Evolutionary conservation across 345 rosid genomes (phyloP), one percentile per base, ranked within the genome.

Genomic region (Citrus glauca): DNA sequence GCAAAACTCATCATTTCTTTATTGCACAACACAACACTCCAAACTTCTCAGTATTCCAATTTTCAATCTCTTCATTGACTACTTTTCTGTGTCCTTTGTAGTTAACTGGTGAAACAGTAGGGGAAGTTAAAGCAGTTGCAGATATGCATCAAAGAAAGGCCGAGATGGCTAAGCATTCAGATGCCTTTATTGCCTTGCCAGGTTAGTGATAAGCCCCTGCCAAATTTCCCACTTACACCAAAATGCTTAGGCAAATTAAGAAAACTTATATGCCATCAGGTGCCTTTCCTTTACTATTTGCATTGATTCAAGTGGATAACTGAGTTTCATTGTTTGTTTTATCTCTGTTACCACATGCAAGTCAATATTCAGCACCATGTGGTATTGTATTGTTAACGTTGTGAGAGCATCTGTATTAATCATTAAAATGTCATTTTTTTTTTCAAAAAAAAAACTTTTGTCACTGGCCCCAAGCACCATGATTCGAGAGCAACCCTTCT

Each of bases 101-200:
- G 99, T 85, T 96, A 87, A 96, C 99, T 88, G 99, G 99, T 82
- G 97, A 90, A 87, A 96, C 99, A 82, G 97, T 96, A 67, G 98
- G 99, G 85, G 99, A 96, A 88, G 98, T 96, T 87, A 96, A 93
- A 89, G 99, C 99, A 76, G 98, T 96, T 71, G 97, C 98, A 79
- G 99, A 85, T 81, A 96, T 96, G 99, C 99, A 96, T 81, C 98
- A 96, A 89, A 91, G 99, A 83, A 96, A 96, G 83, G 98, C 98
- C 61, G 99, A 96, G 93, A 96, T 96, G 98, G 97, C 99, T 79
- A 96, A 92, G 92, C 99, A 92, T 87, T 96, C 99, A 80, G 99
- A 96, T 89, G 99, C 97, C 80, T 96, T 96, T 86, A 94, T 96
- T 88, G 99, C 99, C 88, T 94, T 96, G 75, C 99, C 99, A 89